These are phyloP conservation scores for Pleurotus tuoliensis DNA, from an alignment of 768 basidiomycete genomes.

Conservation along the genomic window DNA sequence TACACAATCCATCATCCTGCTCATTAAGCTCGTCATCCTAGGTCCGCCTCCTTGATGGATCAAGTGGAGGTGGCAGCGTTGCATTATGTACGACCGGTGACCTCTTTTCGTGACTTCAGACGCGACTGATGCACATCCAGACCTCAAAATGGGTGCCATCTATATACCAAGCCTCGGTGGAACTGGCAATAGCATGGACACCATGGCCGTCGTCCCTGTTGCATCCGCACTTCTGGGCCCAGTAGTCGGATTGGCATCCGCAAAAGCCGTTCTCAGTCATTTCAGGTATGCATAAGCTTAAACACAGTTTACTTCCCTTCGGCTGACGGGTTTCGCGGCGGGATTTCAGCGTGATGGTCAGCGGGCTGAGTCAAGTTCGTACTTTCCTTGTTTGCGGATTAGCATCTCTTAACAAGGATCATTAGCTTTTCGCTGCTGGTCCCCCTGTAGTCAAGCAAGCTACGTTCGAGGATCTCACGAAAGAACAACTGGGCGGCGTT, in stretches of 20 bases:
- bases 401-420: too few relatives aligned
- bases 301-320: neutral
- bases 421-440: constrained; percentile 28
- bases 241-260: constrained; percentile 37
- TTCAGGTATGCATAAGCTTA: constrained; percentile 24
- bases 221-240: constrained; percentile 35
- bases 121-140: constrained; percentile 11
- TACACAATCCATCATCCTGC: neutral
- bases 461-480: constrained; percentile 31
- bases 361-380: constrained; percentile 29
- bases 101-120: neutral
- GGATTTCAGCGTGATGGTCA: constrained; percentile 32
- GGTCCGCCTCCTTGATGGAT: constrained; percentile 38
- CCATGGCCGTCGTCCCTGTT: constrained; percentile 33
- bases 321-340: neutral
- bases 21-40: constrained; percentile 7
- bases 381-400: neutral
- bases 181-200: constrained; percentile 32
- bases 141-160: constrained; percentile 32
- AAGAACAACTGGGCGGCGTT: constrained; percentile 32
- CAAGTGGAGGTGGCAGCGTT: constrained; percentile 39
- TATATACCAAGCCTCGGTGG: constrained; percentile 34
- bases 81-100: constrained; percentile 25
- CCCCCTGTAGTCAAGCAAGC: constrained; percentile 34
- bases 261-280: constrained; percentile 34